phyloP scores from a whole-genome alignment of 805 yeast genomes.

The Yamadazyma kitorensis region DNA sequence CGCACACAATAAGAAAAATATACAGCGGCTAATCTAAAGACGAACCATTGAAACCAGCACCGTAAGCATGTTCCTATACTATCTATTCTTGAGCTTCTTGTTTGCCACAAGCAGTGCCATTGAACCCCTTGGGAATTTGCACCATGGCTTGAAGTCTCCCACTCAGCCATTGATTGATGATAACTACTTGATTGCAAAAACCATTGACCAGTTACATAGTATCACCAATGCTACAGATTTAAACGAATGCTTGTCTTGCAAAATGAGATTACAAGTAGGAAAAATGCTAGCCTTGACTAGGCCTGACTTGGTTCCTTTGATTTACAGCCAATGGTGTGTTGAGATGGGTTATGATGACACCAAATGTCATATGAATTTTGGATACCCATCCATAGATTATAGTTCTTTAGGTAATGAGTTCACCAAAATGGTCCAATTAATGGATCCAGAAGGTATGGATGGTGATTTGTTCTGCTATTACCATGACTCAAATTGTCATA shows the following conservation, averaged over 20 bases:
- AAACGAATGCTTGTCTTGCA: conserved; percentile 53
- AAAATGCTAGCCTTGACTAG: conserved; percentile 29
- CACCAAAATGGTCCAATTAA: conserved; percentile 46
- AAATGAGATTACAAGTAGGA: conserved; percentile 22
- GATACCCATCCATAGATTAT: conserved; percentile 29
- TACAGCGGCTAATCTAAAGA: too few relatives aligned
- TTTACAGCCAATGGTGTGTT: conserved; percentile 44
- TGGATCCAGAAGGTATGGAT: conserved; percentile 53
- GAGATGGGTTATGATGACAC: conserved; percentile 33
- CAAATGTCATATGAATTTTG: conserved; percentile 19
- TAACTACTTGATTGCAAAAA: conserved; percentile 2
- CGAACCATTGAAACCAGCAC: too few relatives aligned
- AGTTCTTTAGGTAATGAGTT: conserved; percentile 31
- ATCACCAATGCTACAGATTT: conserved; percentile 33
- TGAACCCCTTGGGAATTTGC: too few relatives aligned
- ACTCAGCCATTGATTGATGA: conserved; percentile 2
- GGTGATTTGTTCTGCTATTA: conserved; percentile 40
- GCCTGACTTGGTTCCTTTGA: conserved; percentile 40
- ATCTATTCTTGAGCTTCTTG: too few relatives aligned
- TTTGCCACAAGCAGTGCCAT: too few relatives aligned
- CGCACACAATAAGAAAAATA: too few relatives aligned
- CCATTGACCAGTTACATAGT: conserved; percentile 25
- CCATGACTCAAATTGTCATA: conserved; percentile 47
- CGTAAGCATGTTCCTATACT: too few relatives aligned
- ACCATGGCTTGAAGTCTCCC: too few relatives aligned